Conservation (phyloP, 2,329 filamentous ascomycete species). For the Scytalidium sp. region DNA sequence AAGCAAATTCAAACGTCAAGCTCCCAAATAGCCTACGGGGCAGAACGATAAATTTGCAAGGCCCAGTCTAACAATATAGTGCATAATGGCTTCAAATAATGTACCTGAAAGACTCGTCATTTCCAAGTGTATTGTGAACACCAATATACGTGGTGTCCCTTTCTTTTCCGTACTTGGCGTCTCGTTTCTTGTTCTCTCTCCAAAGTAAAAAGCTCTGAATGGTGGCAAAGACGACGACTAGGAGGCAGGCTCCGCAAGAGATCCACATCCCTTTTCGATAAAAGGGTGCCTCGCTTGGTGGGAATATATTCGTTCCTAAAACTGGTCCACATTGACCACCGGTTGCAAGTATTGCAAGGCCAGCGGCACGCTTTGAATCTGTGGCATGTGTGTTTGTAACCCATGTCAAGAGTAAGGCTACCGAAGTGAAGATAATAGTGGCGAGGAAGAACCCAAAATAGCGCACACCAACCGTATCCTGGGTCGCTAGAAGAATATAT, state of each 20-base stretch:
- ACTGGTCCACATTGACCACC: slow-evolving; percentile 45
- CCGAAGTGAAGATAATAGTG: slow-evolving; percentile 66
- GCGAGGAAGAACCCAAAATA: slow-evolving; percentile 77
- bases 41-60: background rate
- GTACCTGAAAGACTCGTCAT: slow-evolving; percentile 5
- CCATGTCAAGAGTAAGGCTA: slow-evolving; percentile 44
- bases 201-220: slow-evolving; percentile 8
- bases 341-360: slow-evolving; percentile 73
- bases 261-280: slow-evolving; percentile 19
- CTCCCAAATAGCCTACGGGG: too few species aligned
- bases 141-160: slow-evolving; percentile 7
- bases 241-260: slow-evolving; percentile 18
- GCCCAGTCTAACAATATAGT: too few species aligned
- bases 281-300: slow-evolving; percentile 23
- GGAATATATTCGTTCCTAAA: slow-evolving; percentile 46
- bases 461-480: slow-evolving; percentile 44
- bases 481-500: slow-evolving; percentile 56
- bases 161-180: slow-evolving; percentile 10
- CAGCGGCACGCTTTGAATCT: slow-evolving; percentile 65
- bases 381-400: slow-evolving; percentile 76
- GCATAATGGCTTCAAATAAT: slow-evolving; percentile 3
- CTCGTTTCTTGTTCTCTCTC: slow-evolving; percentile 10
- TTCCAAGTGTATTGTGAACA: slow-evolving; percentile 5
- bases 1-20: too few species aligned
- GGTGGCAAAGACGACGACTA: slow-evolving; percentile 3